Base-by-base conservation (phyloP, 768 basidiomycete species). In the Antrodiella citrinella region DNA sequence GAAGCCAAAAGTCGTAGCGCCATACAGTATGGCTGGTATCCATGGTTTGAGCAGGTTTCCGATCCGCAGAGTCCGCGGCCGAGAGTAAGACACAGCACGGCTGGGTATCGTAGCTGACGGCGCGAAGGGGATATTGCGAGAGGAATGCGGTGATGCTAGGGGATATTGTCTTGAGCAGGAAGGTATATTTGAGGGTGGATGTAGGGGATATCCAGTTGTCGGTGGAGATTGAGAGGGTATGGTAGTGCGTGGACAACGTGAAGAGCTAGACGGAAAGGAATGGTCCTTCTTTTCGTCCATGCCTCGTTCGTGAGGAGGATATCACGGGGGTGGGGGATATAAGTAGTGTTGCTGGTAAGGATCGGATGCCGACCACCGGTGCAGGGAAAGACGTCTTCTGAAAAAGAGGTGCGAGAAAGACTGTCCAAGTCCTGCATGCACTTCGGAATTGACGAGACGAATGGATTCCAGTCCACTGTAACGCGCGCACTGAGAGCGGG, bases 21-120 rank as follows among this genome's bases (percentile, higher is more conserved):
- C 79, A 70, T 93, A 96, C 47, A 82, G 63, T 51, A 90, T 74
- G 50, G 92, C 67, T 30, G 91, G 91, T 22, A 84, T 65, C 85
- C 86, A 92, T 46, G 86, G 80, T 55, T 76, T 78, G 54, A 88
- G 56, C n/a, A 78, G 66, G 55, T 75, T 78, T 57, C 69, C 67
- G 75, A 78, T 77, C 56, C 80, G 74, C 38, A 77, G 68, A 23
- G 72, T 69, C 20, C 62, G 59, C 49, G 62, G 60, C 52, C 60
- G 62, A 24, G 60, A 57, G 55, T 62, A 64, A 18, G 51, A 38
- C 42, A 56, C 49, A 41, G 55, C 26, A 44, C 51, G 49, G 51
- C 51, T 54, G 47, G 51, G 53, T 41, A 39, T 30, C 26, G 49
- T 44, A n/a, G 26, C 25, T 30, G 49, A 30, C 5, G 51, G 47